Conservation (phyloP, 176 grass and related monocot genomes). For the Eleusine indica region DNA sequence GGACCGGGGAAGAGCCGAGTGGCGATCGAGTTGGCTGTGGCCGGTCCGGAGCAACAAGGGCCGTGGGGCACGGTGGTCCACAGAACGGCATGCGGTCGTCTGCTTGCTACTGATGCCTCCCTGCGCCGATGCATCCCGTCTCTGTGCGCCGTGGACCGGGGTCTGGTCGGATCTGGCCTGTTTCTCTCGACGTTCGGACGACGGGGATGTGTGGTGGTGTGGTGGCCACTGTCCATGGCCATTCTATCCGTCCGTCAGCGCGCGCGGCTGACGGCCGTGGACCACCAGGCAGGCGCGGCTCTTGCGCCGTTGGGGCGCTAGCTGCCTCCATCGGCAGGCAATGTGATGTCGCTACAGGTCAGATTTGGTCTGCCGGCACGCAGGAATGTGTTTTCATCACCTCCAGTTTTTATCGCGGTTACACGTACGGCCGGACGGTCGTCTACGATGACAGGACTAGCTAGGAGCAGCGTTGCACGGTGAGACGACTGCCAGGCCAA, state of each 20-base stretch:
- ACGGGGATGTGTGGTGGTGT: neutral
- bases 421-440: neutral
- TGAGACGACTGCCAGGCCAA: neutral
- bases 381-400: neutral
- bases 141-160: slow-evolving; percentile 62
- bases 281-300: slow-evolving; percentile 8
- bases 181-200: slow-evolving; percentile 3
- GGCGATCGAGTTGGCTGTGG: neutral
- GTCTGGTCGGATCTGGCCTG: slow-evolving; percentile 61
- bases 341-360: slow-evolving; percentile 14
- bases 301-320: no score
- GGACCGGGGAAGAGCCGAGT: neutral
- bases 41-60: no score
- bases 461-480: neutral
- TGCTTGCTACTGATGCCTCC: slow-evolving; percentile 36
- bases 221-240: neutral
- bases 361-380: slow-evolving; percentile 10
- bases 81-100: slow-evolving; percentile 19
- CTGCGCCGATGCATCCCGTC: slow-evolving; percentile 44
- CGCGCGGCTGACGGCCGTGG: slow-evolving; percentile 3
- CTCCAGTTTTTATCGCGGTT: slow-evolving; percentile 26
- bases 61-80: slow-evolving; percentile 33
- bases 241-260: neutral
- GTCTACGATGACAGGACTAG: neutral
- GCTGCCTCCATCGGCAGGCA: neutral